Conservation (phyloP, 495 filamentous ascomycete species). For the Bacidia gigantensis region DNA sequence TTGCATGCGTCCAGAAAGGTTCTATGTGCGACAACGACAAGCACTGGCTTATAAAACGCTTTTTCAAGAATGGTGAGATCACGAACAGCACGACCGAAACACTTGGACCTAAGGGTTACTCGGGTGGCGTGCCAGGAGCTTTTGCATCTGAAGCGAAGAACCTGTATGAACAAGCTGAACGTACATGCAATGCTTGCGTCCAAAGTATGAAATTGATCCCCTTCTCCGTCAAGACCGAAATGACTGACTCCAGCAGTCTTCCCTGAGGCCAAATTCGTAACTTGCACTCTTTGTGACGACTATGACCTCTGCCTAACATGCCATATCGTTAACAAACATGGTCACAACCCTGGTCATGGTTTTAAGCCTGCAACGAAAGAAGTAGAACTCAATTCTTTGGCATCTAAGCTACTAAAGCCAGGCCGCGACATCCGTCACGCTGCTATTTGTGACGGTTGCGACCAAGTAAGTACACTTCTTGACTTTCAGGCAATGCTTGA, state of each 20-base stretch:
- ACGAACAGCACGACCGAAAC: conserved; percentile 74
- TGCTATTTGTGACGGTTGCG: conserved; percentile 90
- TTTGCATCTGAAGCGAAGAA: conserved; percentile 27
- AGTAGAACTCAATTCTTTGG: conserved; percentile 37
- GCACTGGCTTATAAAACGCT: conserved; percentile 92
- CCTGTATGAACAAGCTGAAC: conserved; percentile 23
- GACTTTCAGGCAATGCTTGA: not conserved
- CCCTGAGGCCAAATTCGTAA: conserved; percentile 64
- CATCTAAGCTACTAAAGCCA: conserved; percentile 54
- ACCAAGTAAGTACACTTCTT: conserved; percentile 44
- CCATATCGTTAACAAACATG: conserved; percentile 62
- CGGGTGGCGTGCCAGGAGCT: conserved; percentile 28
- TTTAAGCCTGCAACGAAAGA: conserved; percentile 53
- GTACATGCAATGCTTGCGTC: conserved; percentile 89
- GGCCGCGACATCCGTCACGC: conserved; percentile 72
- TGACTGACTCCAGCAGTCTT: conserved; percentile 39
- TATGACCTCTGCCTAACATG: conserved; percentile 84
- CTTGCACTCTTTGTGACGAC: conserved; percentile 74
- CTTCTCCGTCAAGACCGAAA: not conserved
- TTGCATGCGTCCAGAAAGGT: conserved; percentile 58
- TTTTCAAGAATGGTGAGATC: conserved; percentile 62
- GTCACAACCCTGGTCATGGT: conserved; percentile 81
- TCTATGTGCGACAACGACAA: conserved; percentile 57
- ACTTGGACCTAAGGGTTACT: conserved; percentile 44
- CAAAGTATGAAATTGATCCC: conserved; percentile 40